These are phyloP conservation scores for Paraconiothyrium sp. DNA, from an alignment of 2,329 filamentous ascomycete genomes.

Conservation along the genomic window DNA sequence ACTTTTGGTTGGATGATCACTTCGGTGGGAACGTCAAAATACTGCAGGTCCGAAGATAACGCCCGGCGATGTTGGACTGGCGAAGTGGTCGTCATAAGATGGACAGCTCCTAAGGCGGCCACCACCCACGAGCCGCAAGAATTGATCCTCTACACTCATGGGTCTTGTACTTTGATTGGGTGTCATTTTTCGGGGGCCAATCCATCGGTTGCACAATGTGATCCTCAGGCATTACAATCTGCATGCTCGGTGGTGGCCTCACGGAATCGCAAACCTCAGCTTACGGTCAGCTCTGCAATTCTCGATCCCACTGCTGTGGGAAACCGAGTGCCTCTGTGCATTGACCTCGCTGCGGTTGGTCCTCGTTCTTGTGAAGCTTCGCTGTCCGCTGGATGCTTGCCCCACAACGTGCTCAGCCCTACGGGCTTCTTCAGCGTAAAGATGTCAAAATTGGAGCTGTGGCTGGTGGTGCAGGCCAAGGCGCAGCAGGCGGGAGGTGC, in stretches of 20 bases:
- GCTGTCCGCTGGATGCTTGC: neutral
- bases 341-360: neutral
- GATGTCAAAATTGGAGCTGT: neutral
- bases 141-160: neutral
- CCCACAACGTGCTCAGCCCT: neutral
- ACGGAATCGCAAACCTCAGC: neutral
- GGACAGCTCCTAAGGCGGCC: slow-evolving; percentile 9
- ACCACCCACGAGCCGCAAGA: neutral
- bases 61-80: too few species aligned
- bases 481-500: neutral
- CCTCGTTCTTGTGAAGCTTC: neutral
- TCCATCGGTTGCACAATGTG: neutral
- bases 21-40: too few species aligned
- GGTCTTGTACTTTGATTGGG: neutral
- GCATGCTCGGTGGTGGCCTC: neutral
- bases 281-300: neutral
- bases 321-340: neutral
- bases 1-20: too few species aligned
- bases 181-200: neutral
- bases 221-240: neutral
- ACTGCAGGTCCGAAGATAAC: too few species aligned
- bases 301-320: neutral
- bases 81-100: too few species aligned
- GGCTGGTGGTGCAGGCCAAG: neutral
- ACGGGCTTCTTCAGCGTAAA: neutral